A percentile compares a stretch with the other conserved stretches of the same genome.
phyloP scores from a whole-genome alignment of 2,329 filamentous ascomycete genomes.

The Phyllosticta citribraziliensis region DNA sequence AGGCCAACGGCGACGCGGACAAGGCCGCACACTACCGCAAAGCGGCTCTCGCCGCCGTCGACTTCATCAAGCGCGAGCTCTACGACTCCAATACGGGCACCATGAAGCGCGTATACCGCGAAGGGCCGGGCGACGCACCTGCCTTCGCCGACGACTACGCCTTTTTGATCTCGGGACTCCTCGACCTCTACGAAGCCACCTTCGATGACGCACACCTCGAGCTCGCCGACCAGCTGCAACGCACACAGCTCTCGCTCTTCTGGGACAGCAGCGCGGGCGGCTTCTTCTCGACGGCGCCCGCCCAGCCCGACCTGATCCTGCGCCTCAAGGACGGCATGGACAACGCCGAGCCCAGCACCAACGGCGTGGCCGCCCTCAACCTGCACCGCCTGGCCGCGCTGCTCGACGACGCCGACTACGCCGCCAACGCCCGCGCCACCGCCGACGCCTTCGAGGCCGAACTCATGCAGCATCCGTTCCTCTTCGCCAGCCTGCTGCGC shows the following conservation, averaged over 20 bases:
- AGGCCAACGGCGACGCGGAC: slow-evolving; percentile 39
- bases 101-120: slow-evolving; percentile 66
- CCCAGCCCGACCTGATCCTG: slow-evolving; percentile 62
- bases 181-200: slow-evolving; percentile 77
- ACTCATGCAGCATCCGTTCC: slow-evolving; percentile 83
- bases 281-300: slow-evolving; percentile 61
- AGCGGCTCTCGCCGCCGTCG: slow-evolving; percentile 57
- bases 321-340: slow-evolving; percentile 95
- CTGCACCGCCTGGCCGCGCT: slow-evolving; percentile 69
- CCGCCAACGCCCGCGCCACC: slow-evolving; percentile 58
- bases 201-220: slow-evolving; percentile 64
- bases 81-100: slow-evolving; percentile 55
- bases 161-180: slow-evolving; percentile 70
- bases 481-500: slow-evolving; percentile 74
- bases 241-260: slow-evolving; percentile 67
- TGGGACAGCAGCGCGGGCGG: slow-evolving; percentile 54
- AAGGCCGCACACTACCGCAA: slow-evolving; percentile 52
- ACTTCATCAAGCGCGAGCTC: slow-evolving; percentile 63
- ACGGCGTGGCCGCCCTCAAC: slow-evolving; percentile 78
- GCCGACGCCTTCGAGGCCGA: slow-evolving; percentile 83
- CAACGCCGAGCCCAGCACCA: slow-evolving; percentile 79
- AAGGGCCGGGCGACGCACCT: slow-evolving; percentile 52
- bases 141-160: slow-evolving; percentile 94
- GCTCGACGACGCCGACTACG: slow-evolving; percentile 56
- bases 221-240: slow-evolving; percentile 75